Evolutionary conservation across 2,329 filamentous ascomycete species (phyloP).

Genomic region (Epichloe coenophiala): DNA sequence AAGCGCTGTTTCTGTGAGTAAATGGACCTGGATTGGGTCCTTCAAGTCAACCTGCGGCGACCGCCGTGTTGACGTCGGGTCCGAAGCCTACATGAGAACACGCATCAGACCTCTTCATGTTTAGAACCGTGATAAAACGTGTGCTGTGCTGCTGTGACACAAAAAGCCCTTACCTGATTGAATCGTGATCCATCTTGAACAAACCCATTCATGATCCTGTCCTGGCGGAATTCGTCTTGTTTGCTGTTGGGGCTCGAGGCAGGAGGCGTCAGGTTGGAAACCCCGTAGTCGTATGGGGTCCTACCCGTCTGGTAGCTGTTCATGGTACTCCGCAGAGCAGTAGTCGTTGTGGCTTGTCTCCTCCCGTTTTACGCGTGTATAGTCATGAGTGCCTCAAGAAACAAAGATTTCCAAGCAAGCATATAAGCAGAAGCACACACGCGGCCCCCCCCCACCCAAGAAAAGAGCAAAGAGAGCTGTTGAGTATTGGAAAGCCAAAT

Average conservation of each 20-base stretch:
- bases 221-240: conserved; percentile 45
- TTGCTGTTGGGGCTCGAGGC: conserved; percentile 29
- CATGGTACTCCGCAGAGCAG: conserved; percentile 15
- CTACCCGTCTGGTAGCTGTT: conserved; percentile 24
- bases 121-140: neutral
- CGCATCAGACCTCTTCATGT: neutral
- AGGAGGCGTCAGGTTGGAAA: conserved; percentile 18
- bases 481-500: conserved; percentile 1
- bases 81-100: neutral
- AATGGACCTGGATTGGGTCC: conserved; percentile 71
- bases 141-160: neutral
- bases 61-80: conserved; percentile 4
- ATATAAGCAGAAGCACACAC: neutral
- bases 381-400: conserved; percentile 12
- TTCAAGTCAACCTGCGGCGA: conserved; percentile 47
- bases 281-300: conserved; percentile 23
- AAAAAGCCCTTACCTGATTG: conserved; percentile 38
- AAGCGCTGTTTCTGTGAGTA: conserved; percentile 87
- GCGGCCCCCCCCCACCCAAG: neutral
- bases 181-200: conserved; percentile 33
- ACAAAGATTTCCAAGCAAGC: neutral
- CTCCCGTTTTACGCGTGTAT: conserved; percentile 7
- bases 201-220: conserved; percentile 19
- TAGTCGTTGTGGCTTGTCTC: neutral
- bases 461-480: conserved; percentile 1